A percentile compares a stretch with the other conserved stretches of the same genome.
These are phyloP conservation scores for Pseudogymnoascus sp. DNA, from an alignment of 2,329 filamentous ascomycete genomes.

Conservation along the genomic window DNA sequence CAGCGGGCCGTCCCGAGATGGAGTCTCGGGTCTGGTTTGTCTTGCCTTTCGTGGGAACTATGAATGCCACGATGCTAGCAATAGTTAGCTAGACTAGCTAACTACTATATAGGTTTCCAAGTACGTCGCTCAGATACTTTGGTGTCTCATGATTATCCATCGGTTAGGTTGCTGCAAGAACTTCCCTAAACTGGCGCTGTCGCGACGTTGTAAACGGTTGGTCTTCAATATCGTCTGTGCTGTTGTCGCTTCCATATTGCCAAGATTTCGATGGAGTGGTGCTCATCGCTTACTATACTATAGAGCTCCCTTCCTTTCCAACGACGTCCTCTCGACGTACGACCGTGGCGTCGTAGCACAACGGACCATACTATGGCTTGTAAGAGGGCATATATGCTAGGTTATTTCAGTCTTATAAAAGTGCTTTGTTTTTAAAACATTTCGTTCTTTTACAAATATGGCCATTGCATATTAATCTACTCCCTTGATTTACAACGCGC, in stretches of 20 bases:
- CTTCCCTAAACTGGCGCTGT: too few relatives aligned
- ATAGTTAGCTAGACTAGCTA: too few relatives aligned
- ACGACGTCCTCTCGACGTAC: background rate
- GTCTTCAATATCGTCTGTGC: background rate
- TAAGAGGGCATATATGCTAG: background rate
- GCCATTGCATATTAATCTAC: background rate
- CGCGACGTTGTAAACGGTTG: background rate
- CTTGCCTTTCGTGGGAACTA: background rate
- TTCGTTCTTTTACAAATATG: background rate
- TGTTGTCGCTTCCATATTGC: background rate
- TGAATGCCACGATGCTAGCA: too few relatives aligned
- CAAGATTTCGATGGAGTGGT: background rate
- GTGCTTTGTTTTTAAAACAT: background rate
- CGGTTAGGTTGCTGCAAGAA: too few relatives aligned
- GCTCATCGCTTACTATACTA: too few relatives aligned
- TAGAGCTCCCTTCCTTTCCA: too few relatives aligned
- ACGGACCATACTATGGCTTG: background rate
- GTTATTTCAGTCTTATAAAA: background rate
- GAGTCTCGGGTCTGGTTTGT: background rate
- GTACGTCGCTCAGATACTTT: too few relatives aligned
- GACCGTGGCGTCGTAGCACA: background rate
- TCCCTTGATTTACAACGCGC: background rate
- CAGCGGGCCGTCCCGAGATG: too few relatives aligned
- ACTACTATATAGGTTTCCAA: too few relatives aligned
- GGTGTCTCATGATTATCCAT: too few relatives aligned